phyloP scores from a whole-genome alignment of 768 basidiomycete genomes.

The Tulasnella sp. region DNA sequence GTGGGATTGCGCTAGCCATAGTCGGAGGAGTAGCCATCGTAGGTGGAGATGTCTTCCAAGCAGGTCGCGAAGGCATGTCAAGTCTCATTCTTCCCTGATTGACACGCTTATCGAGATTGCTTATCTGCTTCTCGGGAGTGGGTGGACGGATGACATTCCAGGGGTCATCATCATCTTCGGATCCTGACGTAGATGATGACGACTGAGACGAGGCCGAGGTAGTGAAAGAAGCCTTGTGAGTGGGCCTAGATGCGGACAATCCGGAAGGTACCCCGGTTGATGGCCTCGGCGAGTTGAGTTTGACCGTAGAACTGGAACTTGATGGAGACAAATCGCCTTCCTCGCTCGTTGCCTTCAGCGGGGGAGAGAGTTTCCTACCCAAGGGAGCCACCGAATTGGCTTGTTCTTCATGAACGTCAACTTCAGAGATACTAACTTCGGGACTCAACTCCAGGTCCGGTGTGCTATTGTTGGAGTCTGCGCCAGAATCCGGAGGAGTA shows the following conservation, averaged over 20 bases:
- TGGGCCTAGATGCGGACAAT: too few relatives aligned
- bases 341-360: too few relatives aligned
- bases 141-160: background rate
- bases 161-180: conserved; percentile 2
- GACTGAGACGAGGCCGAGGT: too few relatives aligned
- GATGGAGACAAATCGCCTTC: too few relatives aligned
- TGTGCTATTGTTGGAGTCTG: background rate
- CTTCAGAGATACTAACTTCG: background rate
- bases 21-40: background rate
- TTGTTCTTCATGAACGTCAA: too few relatives aligned
- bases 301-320: too few relatives aligned
- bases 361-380: too few relatives aligned
- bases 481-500: conserved; percentile 6
- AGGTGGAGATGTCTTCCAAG: background rate
- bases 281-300: too few relatives aligned
- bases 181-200: background rate
- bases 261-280: too few relatives aligned
- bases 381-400: too few relatives aligned
- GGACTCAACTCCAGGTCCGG: conserved; percentile 13
- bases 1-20: background rate
- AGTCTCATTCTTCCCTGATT: conserved; percentile 7
- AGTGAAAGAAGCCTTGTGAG: too few relatives aligned
- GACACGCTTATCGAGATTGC: conserved; percentile 1
- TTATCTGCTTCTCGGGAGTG: background rate
- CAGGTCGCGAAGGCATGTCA: conserved; percentile 1